phyloP scores from a whole-genome alignment of 2,329 filamentous ascomycete genomes.

The Sarocladiaceae sp. region DNA sequence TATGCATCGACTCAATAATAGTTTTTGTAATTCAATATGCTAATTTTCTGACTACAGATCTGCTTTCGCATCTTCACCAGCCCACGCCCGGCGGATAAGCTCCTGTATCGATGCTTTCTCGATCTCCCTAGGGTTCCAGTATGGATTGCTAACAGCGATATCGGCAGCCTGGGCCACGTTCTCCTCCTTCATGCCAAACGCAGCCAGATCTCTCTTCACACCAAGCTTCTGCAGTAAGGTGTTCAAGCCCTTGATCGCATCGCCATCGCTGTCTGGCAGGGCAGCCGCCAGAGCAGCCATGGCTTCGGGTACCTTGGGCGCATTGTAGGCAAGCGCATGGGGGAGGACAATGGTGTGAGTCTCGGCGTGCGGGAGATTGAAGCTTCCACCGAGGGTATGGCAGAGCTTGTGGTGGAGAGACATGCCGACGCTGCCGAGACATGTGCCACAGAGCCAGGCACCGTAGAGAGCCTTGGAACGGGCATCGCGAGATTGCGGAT shows the following conservation, averaged over 20 bases:
- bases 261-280: slow-evolving; percentile 50
- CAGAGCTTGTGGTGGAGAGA: slow-evolving; percentile 63
- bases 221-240: slow-evolving; percentile 44
- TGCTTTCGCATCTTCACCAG: slow-evolving; percentile 45
- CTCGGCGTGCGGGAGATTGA: slow-evolving; percentile 59
- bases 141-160: slow-evolving; percentile 51
- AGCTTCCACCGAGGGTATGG: slow-evolving; percentile 57
- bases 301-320: slow-evolving; percentile 43
- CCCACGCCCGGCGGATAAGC: slow-evolving; percentile 53
- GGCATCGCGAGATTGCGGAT: slow-evolving; percentile 37
- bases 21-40: too few relatives aligned
- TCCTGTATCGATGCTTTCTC: slow-evolving; percentile 46
- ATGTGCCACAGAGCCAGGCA: slow-evolving; percentile 58
- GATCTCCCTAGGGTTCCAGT: slow-evolving; percentile 52
- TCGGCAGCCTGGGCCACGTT: slow-evolving; percentile 55
- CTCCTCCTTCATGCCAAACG: slow-evolving; percentile 52
- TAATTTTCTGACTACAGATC: slow-evolving; percentile 20
- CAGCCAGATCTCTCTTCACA: slow-evolving; percentile 46
- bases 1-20: too few relatives aligned
- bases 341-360: slow-evolving; percentile 59
- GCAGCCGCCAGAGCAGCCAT: slow-evolving; percentile 47
- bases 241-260: slow-evolving; percentile 53
- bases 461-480: slow-evolving; percentile 47
- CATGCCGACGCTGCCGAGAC: slow-evolving; percentile 55
- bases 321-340: slow-evolving; percentile 58